Conservation (phyloP, 179 eudicot species). For the Gypsophila paniculata region DNA sequence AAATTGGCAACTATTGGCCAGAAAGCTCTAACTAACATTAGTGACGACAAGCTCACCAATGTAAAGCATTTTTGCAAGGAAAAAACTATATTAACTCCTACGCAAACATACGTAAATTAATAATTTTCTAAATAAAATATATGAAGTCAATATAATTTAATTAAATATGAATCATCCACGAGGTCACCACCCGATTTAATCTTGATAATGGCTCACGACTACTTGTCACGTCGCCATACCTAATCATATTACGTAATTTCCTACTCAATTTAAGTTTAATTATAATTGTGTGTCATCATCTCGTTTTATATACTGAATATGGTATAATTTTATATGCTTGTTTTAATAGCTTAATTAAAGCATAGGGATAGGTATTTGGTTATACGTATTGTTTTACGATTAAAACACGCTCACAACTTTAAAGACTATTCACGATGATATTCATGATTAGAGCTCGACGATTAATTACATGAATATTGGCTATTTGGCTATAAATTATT, state of each 20-base stretch:
- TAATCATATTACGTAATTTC: slow-evolving; percentile 16
- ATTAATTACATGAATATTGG: too few relatives aligned
- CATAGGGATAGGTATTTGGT: too few relatives aligned
- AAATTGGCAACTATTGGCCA: too few relatives aligned
- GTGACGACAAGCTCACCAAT: too few relatives aligned
- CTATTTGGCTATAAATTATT: too few relatives aligned
- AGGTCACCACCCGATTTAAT: neutral
- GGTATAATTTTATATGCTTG: neutral
- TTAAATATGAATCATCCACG: neutral
- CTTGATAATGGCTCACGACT: slow-evolving; percentile 1
- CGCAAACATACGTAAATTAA: neutral
- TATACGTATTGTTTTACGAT: too few relatives aligned
- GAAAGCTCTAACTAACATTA: too few relatives aligned
- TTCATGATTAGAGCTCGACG: too few relatives aligned
- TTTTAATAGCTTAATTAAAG: neutral
- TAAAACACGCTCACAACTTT: too few relatives aligned
- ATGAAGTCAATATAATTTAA: neutral
- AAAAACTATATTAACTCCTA: too few relatives aligned
- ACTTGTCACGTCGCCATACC: slow-evolving; percentile 28
- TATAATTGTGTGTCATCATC: slow-evolving; percentile 11
- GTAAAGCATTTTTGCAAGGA: too few relatives aligned
- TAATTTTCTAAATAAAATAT: neutral
- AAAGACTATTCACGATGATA: too few relatives aligned
- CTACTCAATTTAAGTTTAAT: neutral
- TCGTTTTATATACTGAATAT: neutral